phyloP scores from a whole-genome alignment of 2,329 filamentous ascomycete genomes.

The Aspergillus hortae region DNA sequence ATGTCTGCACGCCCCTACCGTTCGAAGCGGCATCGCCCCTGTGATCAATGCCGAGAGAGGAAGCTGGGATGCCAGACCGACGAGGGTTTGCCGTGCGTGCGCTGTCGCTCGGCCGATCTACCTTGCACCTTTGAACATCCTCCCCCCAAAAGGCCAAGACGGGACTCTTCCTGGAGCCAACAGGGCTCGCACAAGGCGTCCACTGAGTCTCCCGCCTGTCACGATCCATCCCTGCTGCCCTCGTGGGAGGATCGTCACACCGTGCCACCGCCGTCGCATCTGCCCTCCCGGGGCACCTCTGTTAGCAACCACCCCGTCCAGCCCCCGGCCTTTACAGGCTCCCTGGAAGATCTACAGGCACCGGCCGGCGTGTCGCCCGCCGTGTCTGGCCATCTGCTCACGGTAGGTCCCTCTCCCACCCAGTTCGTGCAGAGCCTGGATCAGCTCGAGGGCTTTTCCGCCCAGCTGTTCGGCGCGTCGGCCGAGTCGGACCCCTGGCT shows the following conservation, averaged over 20 bases:
- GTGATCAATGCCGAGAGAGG: conserved; percentile 30
- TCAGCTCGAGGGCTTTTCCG: conserved; percentile 24
- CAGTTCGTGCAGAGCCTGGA: conserved; percentile 29
- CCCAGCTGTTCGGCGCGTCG: conserved; percentile 20
- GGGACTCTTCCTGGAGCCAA: conserved; percentile 8
- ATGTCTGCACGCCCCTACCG: conserved; percentile 27
- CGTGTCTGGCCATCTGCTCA: conserved; percentile 14
- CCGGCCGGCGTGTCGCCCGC: conserved; percentile 13
- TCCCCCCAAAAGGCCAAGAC: conserved; percentile 20
- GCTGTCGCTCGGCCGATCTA: conserved; percentile 22
- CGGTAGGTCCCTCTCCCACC: conserved; percentile 16
- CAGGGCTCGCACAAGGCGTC: conserved; percentile 4
- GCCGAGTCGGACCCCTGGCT: conserved; percentile 36
- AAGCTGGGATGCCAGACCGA: conserved; percentile 29
- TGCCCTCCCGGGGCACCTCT: conserved; percentile 1
- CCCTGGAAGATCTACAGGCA: conserved; percentile 12
- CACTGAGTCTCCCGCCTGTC: conserved; percentile 2
- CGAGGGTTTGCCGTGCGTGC: conserved; percentile 20
- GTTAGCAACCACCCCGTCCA: neutral
- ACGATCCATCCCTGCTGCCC: conserved; percentile 6
- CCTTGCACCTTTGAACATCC: conserved; percentile 24
- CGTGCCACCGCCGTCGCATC: neutral
- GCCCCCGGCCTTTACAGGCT: neutral
- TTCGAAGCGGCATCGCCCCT: conserved; percentile 32
- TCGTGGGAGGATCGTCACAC: conserved; percentile 2